Base-by-base conservation (phyloP, 2,329 filamentous ascomycete species). In the Neurospora crassa region DNA sequence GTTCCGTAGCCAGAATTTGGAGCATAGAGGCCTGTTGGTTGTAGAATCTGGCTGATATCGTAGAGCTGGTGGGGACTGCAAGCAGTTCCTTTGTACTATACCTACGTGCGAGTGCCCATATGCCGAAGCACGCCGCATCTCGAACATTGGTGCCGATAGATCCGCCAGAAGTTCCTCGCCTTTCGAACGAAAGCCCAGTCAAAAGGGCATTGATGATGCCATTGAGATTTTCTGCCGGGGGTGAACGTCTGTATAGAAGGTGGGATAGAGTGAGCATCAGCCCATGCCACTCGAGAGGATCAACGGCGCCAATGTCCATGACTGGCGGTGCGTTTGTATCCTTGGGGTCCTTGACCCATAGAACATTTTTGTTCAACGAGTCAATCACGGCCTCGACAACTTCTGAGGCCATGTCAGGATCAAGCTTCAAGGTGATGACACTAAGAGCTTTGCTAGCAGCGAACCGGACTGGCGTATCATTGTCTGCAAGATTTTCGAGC, bases 71-170 rank as follows among this genome's bases (percentile, higher is more conserved):
- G 1, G 88, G 83, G 1, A 96, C 86, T 0, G 84, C 83, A 12
- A 91, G 84, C 7, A 98, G 85, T 79, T 98, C 95, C 0, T 83
- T 78, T 0, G 94, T 97, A 1, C 88, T 90, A 77, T 98, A 99
- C 70, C 95, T 90, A 70, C 96, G 88, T 29, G 95, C 93, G 8
- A 98, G 80, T 1, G 94, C 92, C 96, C 96, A 99, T 34, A 98
- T 91, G 7, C 96, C 96, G 79, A 98, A 99, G 79, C 94, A 97
- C 3, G 96, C 93, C 14, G 96, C 95, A 82, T 99, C 96, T 67
- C 96, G 89, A 18, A 99, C 94, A 76, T 96, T 97, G 1, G 92
- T 91, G 1, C 96, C 96, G 12, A 95, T 85, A 3, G 93, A 94
- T 14, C 87, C 89, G n/a, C 96, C 95, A 3, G 93, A 93, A 0